phyloP scores from a whole-genome alignment of 495 filamentous ascomycete genomes.

The Lophiotrema nucula region DNA sequence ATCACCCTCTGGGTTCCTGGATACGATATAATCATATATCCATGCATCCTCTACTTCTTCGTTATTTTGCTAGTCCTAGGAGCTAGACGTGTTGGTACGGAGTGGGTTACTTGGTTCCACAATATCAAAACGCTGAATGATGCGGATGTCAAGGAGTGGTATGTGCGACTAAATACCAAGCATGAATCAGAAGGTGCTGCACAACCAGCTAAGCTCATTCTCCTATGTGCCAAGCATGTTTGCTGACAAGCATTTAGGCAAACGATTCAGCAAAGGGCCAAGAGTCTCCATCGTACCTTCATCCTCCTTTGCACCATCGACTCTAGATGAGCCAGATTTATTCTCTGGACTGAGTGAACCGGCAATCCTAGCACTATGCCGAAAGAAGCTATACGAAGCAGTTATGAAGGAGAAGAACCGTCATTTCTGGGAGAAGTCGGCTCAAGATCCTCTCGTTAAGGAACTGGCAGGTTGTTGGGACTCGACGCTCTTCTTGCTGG shows the following conservation, averaged over 20 bases:
- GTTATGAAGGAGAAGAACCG: slow-evolving; percentile 49
- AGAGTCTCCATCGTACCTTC: slow-evolving; percentile 23
- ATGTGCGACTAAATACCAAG: slow-evolving; percentile 14
- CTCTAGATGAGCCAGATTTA: slow-evolving; percentile 4
- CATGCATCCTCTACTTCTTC: slow-evolving; percentile 32
- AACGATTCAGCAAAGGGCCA: slow-evolving; percentile 16
- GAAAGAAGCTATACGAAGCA: slow-evolving; percentile 48
- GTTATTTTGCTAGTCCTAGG: slow-evolving; percentile 33
- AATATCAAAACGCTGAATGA: slow-evolving; percentile 39
- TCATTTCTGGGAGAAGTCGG: slow-evolving; percentile 45
- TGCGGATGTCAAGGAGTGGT: slow-evolving; percentile 37
- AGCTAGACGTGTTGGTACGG: slow-evolving; percentile 43
- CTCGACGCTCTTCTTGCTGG: slow-evolving; percentile 57
- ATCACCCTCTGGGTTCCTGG: slow-evolving; percentile 32
- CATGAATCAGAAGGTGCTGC: no score
- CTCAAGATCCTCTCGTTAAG: slow-evolving; percentile 48
- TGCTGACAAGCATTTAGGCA: slow-evolving; percentile 13
- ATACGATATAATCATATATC: slow-evolving; percentile 38
- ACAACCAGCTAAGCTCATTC: no score
- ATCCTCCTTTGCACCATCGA: slow-evolving; percentile 5
- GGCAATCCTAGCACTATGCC: slow-evolving; percentile 44
- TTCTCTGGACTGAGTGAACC: slow-evolving; percentile 37
- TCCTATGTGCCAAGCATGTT: not conserved
- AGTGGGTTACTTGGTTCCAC: slow-evolving; percentile 39
- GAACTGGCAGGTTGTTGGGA: slow-evolving; percentile 54